Conservation (phyloP, 2,329 filamentous ascomycete genomes). For the Cladophialophora chaetospira region DNA sequence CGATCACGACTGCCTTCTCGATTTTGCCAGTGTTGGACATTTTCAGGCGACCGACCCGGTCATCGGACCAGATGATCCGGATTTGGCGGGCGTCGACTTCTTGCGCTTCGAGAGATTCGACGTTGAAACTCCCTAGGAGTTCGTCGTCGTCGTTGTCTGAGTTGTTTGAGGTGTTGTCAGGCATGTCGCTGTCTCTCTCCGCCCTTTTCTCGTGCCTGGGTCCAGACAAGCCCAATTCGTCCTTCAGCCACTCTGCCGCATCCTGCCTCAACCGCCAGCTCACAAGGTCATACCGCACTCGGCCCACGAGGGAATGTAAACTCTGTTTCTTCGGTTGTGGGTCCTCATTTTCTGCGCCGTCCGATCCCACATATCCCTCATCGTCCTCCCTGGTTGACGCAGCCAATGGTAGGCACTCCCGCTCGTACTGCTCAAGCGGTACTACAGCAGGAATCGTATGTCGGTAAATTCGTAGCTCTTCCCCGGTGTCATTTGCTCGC, state of each 20-base stretch:
- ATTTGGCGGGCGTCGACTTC: conserved; percentile 46
- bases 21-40: conserved; percentile 44
- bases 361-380: conserved; percentile 25
- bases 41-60: conserved; percentile 47
- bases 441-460: conserved; percentile 52
- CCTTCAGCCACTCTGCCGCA: conserved; percentile 35
- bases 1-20: conserved; percentile 47
- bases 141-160: conserved; percentile 17
- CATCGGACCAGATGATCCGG: conserved; percentile 48
- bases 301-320: conserved; percentile 40
- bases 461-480: conserved; percentile 40
- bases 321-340: conserved; percentile 37
- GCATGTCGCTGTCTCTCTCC: conserved; percentile 1
- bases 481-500: conserved; percentile 30
- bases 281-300: conserved; percentile 45
- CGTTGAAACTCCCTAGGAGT: conserved; percentile 34
- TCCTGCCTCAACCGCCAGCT: conserved; percentile 46
- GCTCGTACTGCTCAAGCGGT: conserved; percentile 42
- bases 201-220: neutral
- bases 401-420: conserved; percentile 38
- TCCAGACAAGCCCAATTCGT: conserved; percentile 21
- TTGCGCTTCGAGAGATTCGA: conserved; percentile 41
- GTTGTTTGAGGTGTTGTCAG: neutral
- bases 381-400: conserved; percentile 14
- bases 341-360: conserved; percentile 31